phyloP scores from a whole-genome alignment of 2,329 filamentous ascomycete genomes.

The Plectosphaerella sp. region DNA sequence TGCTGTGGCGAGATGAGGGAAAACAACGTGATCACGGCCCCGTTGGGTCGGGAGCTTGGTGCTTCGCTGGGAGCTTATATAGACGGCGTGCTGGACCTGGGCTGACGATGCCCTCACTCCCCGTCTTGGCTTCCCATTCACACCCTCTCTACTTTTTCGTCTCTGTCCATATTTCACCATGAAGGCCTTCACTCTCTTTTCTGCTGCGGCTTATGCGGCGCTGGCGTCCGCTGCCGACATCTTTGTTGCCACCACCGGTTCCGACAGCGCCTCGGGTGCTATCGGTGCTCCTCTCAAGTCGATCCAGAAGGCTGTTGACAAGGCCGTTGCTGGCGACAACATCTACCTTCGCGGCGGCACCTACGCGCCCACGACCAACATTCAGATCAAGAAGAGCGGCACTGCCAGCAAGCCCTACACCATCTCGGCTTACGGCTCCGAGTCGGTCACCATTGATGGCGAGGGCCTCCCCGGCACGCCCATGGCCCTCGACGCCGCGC shows the following conservation, averaged over 20 bases:
- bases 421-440: slow-evolving; percentile 33
- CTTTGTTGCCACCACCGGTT: slow-evolving; percentile 40
- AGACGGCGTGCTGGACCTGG: neutral
- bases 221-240: slow-evolving; percentile 25
- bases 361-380: slow-evolving; percentile 39
- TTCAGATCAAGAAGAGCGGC: slow-evolving; percentile 40
- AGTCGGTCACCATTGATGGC: slow-evolving; percentile 41
- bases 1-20: too few relatives aligned
- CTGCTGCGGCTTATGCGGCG: neutral
- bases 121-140: neutral
- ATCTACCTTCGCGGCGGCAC: slow-evolving; percentile 25
- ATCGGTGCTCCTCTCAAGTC: slow-evolving; percentile 35
- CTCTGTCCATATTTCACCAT: neutral
- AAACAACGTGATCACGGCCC: too few relatives aligned
- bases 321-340: slow-evolving; percentile 38
- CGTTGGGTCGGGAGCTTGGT: too few relatives aligned
- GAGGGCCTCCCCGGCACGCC: slow-evolving; percentile 35
- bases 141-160: neutral
- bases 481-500: slow-evolving; percentile 29
- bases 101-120: too few relatives aligned
- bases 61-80: neutral
- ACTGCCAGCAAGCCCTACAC: slow-evolving; percentile 33
- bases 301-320: slow-evolving; percentile 41
- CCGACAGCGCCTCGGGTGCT: slow-evolving; percentile 30
- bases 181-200: slow-evolving; percentile 1